Base-by-base conservation (phyloP, 2,329 filamentous ascomycete species). In the Fusarium oxysporum region DNA sequence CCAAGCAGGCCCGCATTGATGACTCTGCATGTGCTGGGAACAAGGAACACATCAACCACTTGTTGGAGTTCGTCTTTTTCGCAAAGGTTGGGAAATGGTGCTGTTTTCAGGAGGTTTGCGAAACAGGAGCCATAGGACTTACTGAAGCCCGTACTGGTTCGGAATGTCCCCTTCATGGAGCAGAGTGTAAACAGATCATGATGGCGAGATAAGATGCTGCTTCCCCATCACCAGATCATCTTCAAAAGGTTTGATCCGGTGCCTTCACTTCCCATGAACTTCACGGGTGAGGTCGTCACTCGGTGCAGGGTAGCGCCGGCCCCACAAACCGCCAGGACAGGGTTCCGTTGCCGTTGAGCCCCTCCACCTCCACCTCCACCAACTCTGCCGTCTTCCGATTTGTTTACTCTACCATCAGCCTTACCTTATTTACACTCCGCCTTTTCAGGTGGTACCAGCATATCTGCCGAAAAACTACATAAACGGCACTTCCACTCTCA, bases 341-440 rank as follows among this genome's bases (percentile, higher is more conserved):
- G 51, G 51, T 5, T 17, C 50, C 14, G 50, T 30, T 41, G 54
- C 25, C 61, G 47, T 45, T 65, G 47, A 59, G 30, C 54, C 59
- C 40, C 51, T 71, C 56, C 68, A 67, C 68, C 63, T 37, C 45
- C 35, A 65, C 37, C 62, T 68, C 66, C 66, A 55, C 53, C 44
- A 43, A 32, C 51, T 54, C 45, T 58, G 47, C 45, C 59, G 62
- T 60, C 35, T 58, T 56, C 45, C 63, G 62, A 70, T 71, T 73
- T 73, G 70, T 73, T 73, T 73, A 73, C 70, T 71, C 64, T 63
- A n/a, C 25, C 53, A 62, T 43, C 62, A 73, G 65, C 70, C 67
- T 71, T 73, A 64, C 70, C 70, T 71, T 71, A 71, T 61, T 73
- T 73, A 55, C 66, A 73, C 70, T 65, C 70, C 70, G 70, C 70